Evolutionary conservation across 805 yeast genomes (phyloP), one percentile per base, ranked within the genome.

Genomic region (Yueomyces sp.): DNA sequence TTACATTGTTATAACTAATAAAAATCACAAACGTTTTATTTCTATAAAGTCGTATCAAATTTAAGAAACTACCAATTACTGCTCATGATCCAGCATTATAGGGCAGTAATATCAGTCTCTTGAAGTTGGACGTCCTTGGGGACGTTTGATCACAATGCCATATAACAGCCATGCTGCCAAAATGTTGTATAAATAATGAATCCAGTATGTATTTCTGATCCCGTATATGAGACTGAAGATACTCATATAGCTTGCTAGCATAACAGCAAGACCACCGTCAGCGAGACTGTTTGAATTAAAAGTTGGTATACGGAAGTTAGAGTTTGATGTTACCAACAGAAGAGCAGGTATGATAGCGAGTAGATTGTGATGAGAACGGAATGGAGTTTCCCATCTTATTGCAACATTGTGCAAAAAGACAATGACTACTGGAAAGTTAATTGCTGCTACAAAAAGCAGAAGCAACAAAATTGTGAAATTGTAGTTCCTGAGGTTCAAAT

Each of bases 281-380:
- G 61, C 39, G 27, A 44, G 28, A 12, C 45, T 49, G n/a, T 44
- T 55, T 1, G 59, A 43, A 7, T 43, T 46, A 34, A 42, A 49
- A 4, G 31, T 55, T 2, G 81, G 79, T 29, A 76, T 56, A 51
- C 66, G 61, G 38, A 61, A 62, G 4, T 76, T 74, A n/a, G 70
- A 62, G 53, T 80, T 72, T 40, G 69, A 62, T 51, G 77, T 81
- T 39, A 75, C 73, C 37, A 84, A 55, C 7, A 79, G 47, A 6
- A 86, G 68, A 2, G 83, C 76, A 0, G 96, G 95, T 11, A 81
- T 63, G 28, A 87, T 74, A 0, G 95, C 82, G 43, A 87, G 60
- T 38, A 84, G 66, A 55, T 85, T 87, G 58, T 88, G 95, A 58
- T 86, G 94, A 0, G 95, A 81, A 4, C 84, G 75, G 55, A 86